Percentiles rank a stretch among this genome's conserved stretches.
Conservation (phyloP, 129 eudicot genomes). For the Solidago caesia region DNA sequence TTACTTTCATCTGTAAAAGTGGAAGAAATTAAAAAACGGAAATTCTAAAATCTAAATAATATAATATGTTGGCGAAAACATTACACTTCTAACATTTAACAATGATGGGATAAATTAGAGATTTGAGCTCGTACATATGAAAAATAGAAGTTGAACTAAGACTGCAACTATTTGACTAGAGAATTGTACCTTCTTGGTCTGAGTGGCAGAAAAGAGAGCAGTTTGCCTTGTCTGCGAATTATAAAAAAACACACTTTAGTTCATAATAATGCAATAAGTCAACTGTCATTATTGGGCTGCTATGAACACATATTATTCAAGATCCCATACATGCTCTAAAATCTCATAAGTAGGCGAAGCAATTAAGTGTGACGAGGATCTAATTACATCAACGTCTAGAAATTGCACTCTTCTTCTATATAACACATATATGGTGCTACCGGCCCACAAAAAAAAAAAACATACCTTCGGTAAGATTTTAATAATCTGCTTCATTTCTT, state of each 20-base stretch:
- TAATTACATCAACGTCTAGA: neutral
- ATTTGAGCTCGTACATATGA: neutral
- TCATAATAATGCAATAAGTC: neutral
- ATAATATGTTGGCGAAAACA: neutral
- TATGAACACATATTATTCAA: neutral
- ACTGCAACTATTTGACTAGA: neutral
- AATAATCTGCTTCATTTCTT: conserved; percentile 83
- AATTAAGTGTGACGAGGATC: neutral
- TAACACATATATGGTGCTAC: neutral
- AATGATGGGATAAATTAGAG: neutral
- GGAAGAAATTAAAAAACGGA: too few relatives aligned
- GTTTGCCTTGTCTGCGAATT: conserved; percentile 68
- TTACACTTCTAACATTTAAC: neutral
- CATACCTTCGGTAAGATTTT: conserved; percentile 79
- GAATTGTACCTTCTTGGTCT: conserved; percentile 68
- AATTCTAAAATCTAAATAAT: too few relatives aligned
- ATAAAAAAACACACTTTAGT: conserved; percentile 21
- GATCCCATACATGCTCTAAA: neutral
- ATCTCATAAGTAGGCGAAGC: neutral
- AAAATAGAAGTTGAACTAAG: neutral
- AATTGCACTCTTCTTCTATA: neutral
- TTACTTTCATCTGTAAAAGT: too few relatives aligned
- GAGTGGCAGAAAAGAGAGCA: conserved; percentile 94
- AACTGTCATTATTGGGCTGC: neutral
- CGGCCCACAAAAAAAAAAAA: neutral